phyloP scores from a whole-genome alignment of 495 filamentous ascomycete species.

The Daldinia caldariorum region DNA sequence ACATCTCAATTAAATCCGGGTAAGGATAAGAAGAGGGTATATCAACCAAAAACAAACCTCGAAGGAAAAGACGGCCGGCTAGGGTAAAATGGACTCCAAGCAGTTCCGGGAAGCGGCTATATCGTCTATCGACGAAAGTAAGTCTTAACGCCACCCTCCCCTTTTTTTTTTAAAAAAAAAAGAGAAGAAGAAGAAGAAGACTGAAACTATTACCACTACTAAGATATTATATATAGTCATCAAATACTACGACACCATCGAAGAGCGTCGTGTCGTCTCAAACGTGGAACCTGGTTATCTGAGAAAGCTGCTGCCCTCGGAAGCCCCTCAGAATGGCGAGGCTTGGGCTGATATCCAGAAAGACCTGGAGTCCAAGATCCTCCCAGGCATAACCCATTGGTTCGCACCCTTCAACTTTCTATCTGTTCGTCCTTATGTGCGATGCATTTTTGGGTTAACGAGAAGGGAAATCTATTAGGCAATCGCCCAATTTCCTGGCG shows the following conservation, averaged over 20 bases:
- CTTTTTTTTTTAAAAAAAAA: too few species aligned
- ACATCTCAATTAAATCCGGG: background rate
- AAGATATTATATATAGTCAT: slow-evolving; percentile 64
- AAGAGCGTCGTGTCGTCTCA: slow-evolving; percentile 76
- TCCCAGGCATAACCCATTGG: slow-evolving; percentile 96
- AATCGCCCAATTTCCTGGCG: slow-evolving; percentile 95
- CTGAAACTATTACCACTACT: slow-evolving; percentile 12
- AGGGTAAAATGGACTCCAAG: slow-evolving; percentile 75
- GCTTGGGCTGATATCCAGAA: slow-evolving; percentile 81
- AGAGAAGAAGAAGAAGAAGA: too few species aligned
- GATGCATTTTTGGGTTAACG: background rate
- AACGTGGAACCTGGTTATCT: slow-evolving; percentile 89
- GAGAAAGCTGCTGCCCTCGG: slow-evolving; percentile 76
- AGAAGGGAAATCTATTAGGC: slow-evolving; percentile 52
- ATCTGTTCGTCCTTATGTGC: background rate
- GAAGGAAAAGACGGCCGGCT: background rate
- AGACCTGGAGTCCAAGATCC: slow-evolving; percentile 88
- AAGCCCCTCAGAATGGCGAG: slow-evolving; percentile 78
- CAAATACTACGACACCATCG: slow-evolving; percentile 81
- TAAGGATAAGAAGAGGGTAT: background rate
- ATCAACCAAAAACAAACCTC: background rate
- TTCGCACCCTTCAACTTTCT: slow-evolving; percentile 41
- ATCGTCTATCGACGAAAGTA: slow-evolving; percentile 86
- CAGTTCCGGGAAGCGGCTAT: slow-evolving; percentile 85
- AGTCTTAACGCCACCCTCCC: slow-evolving; percentile 44